Percentiles rank a stretch among this genome's conserved stretches.
Evolutionary conservation across 306 rosid species (phyloP).

Genomic region (Ormosia emarginata): DNA sequence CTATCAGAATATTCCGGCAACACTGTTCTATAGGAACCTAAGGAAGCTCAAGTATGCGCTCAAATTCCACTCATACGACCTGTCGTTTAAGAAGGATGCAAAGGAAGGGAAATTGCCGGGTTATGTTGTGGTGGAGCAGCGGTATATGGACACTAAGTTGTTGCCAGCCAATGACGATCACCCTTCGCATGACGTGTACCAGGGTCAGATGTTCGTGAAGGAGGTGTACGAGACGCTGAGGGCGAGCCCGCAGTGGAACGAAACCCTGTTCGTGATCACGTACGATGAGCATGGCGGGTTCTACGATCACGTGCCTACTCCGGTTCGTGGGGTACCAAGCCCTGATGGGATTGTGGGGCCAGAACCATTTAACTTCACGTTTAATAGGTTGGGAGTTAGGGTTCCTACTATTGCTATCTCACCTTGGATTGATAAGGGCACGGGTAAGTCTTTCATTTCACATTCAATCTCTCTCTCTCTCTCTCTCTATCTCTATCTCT

Average conservation of each 20-base stretch:
- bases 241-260: constrained; percentile 88
- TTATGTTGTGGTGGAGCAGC: constrained; percentile 79
- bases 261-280: constrained; percentile 63
- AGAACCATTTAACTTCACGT: constrained; percentile 57
- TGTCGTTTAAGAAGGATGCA: constrained; percentile 52
- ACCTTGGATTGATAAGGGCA: constrained; percentile 86
- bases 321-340: constrained; percentile 63
- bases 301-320: constrained; percentile 78
- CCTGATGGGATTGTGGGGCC: constrained; percentile 83
- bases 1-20: constrained; percentile 71
- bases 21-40: constrained; percentile 64
- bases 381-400: constrained; percentile 77
- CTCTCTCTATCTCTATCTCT: too few relatives aligned
- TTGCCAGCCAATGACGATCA: constrained; percentile 84
- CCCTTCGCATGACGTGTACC: constrained; percentile 83
- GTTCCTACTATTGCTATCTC: constrained; percentile 84
- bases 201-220: constrained; percentile 81
- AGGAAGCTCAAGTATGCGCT: constrained; percentile 54
- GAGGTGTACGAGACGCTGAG: constrained; percentile 84
- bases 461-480: not conserved
- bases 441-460: constrained; percentile 38
- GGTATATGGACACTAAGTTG: constrained; percentile 53
- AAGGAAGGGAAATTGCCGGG: constrained; percentile 54
- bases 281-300: constrained; percentile 96
- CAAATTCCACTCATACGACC: constrained; percentile 51